These are phyloP conservation scores for Colletotrichum abscissum DNA, from an alignment of 2,329 filamentous ascomycete genomes.

Conservation along the genomic window DNA sequence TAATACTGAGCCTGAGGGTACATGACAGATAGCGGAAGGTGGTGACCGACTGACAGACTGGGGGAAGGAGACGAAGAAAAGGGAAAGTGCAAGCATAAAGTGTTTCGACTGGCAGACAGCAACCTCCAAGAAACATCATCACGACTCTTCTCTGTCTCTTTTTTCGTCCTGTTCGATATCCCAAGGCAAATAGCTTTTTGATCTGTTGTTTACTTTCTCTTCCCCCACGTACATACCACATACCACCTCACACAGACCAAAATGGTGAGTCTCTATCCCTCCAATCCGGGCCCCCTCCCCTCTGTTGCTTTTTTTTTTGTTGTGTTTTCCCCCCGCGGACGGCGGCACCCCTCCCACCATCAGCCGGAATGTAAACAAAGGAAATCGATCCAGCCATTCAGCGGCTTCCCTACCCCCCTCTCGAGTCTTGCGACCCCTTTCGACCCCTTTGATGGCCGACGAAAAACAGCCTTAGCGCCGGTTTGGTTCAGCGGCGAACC, in stretches of 20 bases:
- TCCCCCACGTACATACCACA: not conserved
- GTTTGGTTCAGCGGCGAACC: slow-evolving; percentile 31
- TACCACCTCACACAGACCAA: slow-evolving; percentile 37
- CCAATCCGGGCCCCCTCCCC: not conserved
- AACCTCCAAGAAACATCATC: slow-evolving; percentile 31
- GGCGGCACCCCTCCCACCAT: slow-evolving; percentile 4
- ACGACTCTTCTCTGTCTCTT: not conserved
- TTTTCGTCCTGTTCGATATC: not conserved
- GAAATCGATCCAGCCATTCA: slow-evolving; percentile 17
- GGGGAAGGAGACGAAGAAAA: not conserved
- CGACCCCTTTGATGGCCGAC: slow-evolving; percentile 1
- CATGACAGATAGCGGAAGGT: not conserved
- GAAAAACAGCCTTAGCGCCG: slow-evolving; percentile 26
- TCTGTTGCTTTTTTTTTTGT: slow-evolving; percentile 28
- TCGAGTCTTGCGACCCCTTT: not conserved
- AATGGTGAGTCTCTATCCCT: slow-evolving; percentile 49
- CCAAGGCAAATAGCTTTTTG: not conserved
- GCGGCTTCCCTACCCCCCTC: not conserved
- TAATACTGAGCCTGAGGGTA: slow-evolving; percentile 3
- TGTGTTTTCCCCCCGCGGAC: slow-evolving; percentile 10
- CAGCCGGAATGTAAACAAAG: slow-evolving; percentile 36
- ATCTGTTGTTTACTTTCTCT: not conserved
- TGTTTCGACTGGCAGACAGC: slow-evolving; percentile 27
- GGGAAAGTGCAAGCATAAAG: slow-evolving; percentile 22
- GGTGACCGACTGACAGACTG: not conserved